phyloP scores from a whole-genome alignment of 164 flowering plant genomes.

The Akebia trifoliata region DNA sequence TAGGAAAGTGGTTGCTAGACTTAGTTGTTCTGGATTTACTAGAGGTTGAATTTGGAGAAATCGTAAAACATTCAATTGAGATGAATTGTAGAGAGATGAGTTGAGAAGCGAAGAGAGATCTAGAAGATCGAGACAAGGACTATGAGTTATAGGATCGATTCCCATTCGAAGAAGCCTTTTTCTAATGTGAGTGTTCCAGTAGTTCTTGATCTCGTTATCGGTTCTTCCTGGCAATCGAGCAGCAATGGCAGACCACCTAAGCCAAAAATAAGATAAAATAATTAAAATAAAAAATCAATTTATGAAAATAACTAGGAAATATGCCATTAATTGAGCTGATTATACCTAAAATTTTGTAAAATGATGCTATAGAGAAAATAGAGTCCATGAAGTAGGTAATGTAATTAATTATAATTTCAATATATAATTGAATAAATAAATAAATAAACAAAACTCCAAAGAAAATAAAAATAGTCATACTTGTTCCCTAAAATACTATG shows the following conservation, averaged over 20 bases:
- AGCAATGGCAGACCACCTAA: conserved; percentile 94
- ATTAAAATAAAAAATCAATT: background rate
- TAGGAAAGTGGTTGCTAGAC: conserved; percentile 44
- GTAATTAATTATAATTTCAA: too few relatives aligned
- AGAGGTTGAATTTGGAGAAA: conserved; percentile 47
- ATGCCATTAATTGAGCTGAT: too few relatives aligned
- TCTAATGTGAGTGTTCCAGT: conserved; percentile 94
- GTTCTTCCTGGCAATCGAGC: conserved; percentile 89
- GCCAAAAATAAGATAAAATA: background rate
- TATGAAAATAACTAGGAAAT: too few relatives aligned
- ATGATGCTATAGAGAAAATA: too few relatives aligned
- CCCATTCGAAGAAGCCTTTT: conserved; percentile 87
- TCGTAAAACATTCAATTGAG: conserved; percentile 46
- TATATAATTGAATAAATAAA: too few relatives aligned
- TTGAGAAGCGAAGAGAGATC: conserved; percentile 60
- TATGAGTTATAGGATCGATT: conserved; percentile 87
- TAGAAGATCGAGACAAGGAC: conserved; percentile 71
- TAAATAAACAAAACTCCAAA: too few relatives aligned
- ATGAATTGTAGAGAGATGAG: conserved; percentile 40
- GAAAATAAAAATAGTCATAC: conserved; percentile 23
- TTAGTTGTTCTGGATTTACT: conserved; percentile 55
- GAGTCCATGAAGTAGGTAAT: too few relatives aligned
- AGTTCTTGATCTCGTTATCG: conserved; percentile 91
- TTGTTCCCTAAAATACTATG: conserved; percentile 70
- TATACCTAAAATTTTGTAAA: too few relatives aligned